Base-by-base conservation (phyloP, 2,329 filamentous ascomycete genomes). In the Fusarium transvaalense region DNA sequence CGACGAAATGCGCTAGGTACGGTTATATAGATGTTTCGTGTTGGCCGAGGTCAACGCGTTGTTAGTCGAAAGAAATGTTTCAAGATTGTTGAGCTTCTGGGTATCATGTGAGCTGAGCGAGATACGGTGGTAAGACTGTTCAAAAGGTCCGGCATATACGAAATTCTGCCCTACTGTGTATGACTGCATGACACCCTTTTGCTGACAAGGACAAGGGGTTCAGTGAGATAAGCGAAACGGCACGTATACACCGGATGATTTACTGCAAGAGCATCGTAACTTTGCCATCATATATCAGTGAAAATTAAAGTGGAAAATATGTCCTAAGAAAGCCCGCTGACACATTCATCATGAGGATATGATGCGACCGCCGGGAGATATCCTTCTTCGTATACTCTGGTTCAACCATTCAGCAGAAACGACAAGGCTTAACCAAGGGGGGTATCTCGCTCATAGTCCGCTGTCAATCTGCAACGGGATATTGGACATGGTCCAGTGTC, bases 381-480 rank as follows among this genome's bases (percentile, higher is more conserved):
- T 19, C n/a, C n/a, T 19, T 25, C 32, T n/a, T 38, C 34, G 47
- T 51, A 29, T 27, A 39, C 17, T n/a, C 21, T 14, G 13, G 21
- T 21, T 17, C 5, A 17, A 38, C 2, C 23, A 15, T n/a, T 23
- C 23, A 21, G 23, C 23, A 21, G 9, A 6, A 50, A 27, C 10
- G 13, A n/a, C 10, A 48, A 48, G 31, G 39, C 21, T 31, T 31
- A 9, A 21, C 23, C 23, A 25, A 27, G 23, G n/a, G 17, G 23
- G n/a, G 17, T 21, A 35, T 29, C 13, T 25, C 13, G 47, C 42
- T 77, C 68, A 86, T 53, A 85, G 71, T 5, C 86, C 86, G 61
- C 85, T 86, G 70, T 88, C 85, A 64, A 87, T 86, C 74, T 86
- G 83, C 14, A 81, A 79, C 3, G 82, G 81, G 8, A 84, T 77